Percentiles rank a stretch among this genome's conserved stretches.
These are phyloP conservation scores for Papilionanthe hybrid DNA, from an alignment of 116 monocot genomes.

Conservation along the genomic window DNA sequence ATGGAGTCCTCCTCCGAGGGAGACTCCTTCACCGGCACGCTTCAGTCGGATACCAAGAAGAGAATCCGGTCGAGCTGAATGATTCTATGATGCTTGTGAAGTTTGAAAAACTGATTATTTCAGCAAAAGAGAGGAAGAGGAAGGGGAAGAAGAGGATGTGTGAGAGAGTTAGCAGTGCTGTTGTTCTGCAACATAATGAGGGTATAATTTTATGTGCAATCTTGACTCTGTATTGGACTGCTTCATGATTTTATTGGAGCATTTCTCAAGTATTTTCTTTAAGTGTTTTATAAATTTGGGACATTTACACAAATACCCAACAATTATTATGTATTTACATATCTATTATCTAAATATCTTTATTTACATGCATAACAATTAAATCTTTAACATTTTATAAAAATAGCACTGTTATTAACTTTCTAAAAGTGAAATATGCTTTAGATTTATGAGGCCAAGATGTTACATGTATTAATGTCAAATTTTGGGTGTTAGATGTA, in stretches of 20 bases:
- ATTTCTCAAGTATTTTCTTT: too few species aligned
- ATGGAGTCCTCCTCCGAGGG: constrained; percentile 57
- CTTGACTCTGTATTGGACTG: not conserved
- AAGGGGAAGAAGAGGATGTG: not conserved
- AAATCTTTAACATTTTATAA: too few species aligned
- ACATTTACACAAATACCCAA: too few species aligned
- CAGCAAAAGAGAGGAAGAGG: not conserved
- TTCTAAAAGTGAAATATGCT: too few species aligned
- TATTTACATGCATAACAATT: too few species aligned
- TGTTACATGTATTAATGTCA: too few species aligned
- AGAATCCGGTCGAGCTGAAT: constrained; percentile 27
- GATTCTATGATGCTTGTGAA: not conserved
- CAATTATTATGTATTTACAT: too few species aligned
- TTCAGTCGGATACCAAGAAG: constrained; percentile 37
- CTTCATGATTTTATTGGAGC: not conserved
- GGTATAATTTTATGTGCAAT: not conserved
- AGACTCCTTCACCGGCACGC: constrained; percentile 37
- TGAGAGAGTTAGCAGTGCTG: not conserved
- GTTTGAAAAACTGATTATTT: not conserved
- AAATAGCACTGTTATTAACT: too few species aligned
- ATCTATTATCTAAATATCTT: too few species aligned
- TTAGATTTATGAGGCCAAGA: too few species aligned
- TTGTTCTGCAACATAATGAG: not conserved
- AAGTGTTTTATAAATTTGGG: not conserved
- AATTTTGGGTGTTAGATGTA: too few species aligned